These are phyloP conservation scores for Carex littledalei DNA, from an alignment of 176 grass and related monocot species.

Conservation along the genomic window DNA sequence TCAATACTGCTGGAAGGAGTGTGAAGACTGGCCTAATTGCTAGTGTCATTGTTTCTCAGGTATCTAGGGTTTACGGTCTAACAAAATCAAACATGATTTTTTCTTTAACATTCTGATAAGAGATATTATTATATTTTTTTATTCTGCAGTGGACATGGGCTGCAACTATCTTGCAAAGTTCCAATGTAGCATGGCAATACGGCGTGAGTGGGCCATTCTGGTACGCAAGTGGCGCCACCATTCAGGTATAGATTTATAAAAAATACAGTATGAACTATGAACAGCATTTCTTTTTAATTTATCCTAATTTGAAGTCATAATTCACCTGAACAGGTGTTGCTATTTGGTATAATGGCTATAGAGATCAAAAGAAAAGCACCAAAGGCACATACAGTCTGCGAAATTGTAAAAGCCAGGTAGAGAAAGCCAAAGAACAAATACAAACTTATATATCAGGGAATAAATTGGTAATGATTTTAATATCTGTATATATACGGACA, in stretches of 20 bases:
- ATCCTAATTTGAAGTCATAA: background rate
- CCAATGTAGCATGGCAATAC: constrained; percentile 73
- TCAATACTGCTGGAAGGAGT: constrained; percentile 68
- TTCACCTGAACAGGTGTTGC: constrained; percentile 35
- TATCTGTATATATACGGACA: constrained; percentile 1
- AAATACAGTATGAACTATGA: background rate
- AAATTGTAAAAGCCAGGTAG: constrained; percentile 56
- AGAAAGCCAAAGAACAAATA: background rate
- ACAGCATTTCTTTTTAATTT: background rate
- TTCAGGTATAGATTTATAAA: constrained; percentile 36
- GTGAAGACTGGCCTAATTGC: constrained; percentile 80
- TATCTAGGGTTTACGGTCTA: background rate
- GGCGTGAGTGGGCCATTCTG: constrained; percentile 75
- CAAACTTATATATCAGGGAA: background rate
- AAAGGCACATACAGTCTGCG: constrained; percentile 65
- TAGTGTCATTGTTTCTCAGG: constrained; percentile 79
- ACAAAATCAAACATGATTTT: background rate
- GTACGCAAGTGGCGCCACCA: constrained; percentile 66
- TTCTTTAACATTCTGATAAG: background rate
- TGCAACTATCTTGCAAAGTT: constrained; percentile 76
- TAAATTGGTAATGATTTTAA: background rate
- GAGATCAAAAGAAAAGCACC: constrained; percentile 84
- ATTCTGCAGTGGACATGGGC: constrained; percentile 62
- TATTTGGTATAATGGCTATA: constrained; percentile 73
- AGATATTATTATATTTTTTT: background rate